Conservation (phyloP, 441 rosid species). For the Pelargonium cotyledonis region DNA sequence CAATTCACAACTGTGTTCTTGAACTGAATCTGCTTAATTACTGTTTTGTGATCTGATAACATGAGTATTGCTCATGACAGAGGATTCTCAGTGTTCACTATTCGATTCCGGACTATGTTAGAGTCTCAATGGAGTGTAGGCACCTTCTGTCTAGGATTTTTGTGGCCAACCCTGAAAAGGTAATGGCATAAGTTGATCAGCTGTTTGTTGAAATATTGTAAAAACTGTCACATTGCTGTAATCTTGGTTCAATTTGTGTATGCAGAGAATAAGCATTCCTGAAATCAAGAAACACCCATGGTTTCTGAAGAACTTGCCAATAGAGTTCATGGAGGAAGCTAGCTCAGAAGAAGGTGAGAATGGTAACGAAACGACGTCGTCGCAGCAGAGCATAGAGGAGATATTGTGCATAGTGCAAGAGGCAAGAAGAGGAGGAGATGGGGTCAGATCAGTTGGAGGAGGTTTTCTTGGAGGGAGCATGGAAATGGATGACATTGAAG, state of each 20-base stretch:
- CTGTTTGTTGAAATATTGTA: background rate
- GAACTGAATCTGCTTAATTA: background rate
- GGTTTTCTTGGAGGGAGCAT: conserved; percentile 49
- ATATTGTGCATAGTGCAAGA: conserved; percentile 45
- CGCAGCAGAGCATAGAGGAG: conserved; percentile 45
- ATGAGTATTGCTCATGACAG: conserved; percentile 26
- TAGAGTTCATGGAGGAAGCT: conserved; percentile 25
- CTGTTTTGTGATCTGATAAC: background rate
- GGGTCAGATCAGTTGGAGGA: conserved; percentile 28
- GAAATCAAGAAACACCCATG: conserved; percentile 57
- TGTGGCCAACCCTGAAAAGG: conserved; percentile 58
- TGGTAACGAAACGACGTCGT: background rate
- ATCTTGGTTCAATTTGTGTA: background rate
- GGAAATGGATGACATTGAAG: conserved; percentile 66
- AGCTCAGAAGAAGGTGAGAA: conserved; percentile 14
- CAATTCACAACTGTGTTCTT: too few species aligned
- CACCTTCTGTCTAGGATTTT: conserved; percentile 58
- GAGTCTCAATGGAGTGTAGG: conserved; percentile 46
- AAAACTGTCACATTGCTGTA: background rate
- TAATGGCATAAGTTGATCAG: conserved; percentile 8
- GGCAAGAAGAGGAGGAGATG: conserved; percentile 42
- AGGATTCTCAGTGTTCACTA: conserved; percentile 59
- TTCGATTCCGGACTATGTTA: conserved; percentile 58
- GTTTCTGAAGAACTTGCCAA: conserved; percentile 42
- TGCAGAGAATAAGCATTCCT: conserved; percentile 51